These are phyloP conservation scores for Trichoderma koningii DNA, from an alignment of 2,329 filamentous ascomycete species.

Conservation along the genomic window DNA sequence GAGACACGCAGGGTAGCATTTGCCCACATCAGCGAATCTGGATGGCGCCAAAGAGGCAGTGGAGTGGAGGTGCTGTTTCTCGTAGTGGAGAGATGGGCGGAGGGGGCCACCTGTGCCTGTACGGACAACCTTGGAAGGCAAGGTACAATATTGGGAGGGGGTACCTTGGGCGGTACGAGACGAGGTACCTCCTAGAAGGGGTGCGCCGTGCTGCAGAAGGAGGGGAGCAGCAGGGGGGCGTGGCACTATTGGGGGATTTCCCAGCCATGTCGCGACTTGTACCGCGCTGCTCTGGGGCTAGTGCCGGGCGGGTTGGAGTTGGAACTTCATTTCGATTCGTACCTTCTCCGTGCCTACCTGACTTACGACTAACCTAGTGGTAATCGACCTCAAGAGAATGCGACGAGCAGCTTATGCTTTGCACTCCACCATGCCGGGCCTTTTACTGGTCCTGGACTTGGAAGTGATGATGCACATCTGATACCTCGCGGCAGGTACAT, in stretches of 20 bases:
- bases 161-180: not conserved
- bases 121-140: too few relatives aligned
- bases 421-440: constrained; percentile 9
- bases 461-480: too few relatives aligned
- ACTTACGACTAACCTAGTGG: too few relatives aligned
- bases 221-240: not conserved
- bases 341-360: not conserved
- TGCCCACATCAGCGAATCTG: constrained; percentile 15
- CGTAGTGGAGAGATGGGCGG: not conserved
- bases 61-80: constrained; percentile 1
- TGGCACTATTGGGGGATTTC: not conserved
- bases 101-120: not conserved
- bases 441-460: too few relatives aligned
- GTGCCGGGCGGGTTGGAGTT: constrained; percentile 12
- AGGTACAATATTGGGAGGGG: not conserved
- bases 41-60: constrained; percentile 12
- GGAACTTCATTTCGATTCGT: not conserved
- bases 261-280: constrained; percentile 20
- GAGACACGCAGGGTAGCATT: constrained; percentile 14
- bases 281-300: constrained; percentile 21
- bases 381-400: not conserved
- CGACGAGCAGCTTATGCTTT: constrained; percentile 13
- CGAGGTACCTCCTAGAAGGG: not conserved
- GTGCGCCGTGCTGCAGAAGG: not conserved
- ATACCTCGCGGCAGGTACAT: too few relatives aligned